These are phyloP conservation scores for Penicillium fimorum DNA, from an alignment of 495 filamentous ascomycete genomes.

Conservation along the genomic window DNA sequence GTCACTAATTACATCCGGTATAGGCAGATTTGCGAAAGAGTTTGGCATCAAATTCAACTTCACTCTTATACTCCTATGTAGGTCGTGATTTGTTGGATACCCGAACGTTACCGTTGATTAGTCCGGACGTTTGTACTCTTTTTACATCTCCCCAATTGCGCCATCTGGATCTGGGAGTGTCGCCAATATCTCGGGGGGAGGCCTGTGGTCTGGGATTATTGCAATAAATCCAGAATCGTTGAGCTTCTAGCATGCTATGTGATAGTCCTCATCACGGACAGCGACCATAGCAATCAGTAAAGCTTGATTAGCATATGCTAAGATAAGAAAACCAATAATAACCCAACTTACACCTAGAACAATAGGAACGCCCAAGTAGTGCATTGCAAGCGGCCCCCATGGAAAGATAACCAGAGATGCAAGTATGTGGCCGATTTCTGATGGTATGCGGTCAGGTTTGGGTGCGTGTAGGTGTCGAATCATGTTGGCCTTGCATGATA, in stretches of 20 bases:
- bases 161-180: no score
- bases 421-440: background rate
- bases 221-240: background rate
- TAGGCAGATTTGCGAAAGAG: background rate
- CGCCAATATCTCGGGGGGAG: no score
- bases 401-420: background rate
- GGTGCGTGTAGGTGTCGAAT: background rate
- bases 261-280: background rate
- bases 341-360: background rate
- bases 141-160: no score
- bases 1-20: background rate
- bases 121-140: no score
- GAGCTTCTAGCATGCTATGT: background rate
- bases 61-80: background rate
- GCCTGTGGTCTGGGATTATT: no score
- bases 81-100: background rate
- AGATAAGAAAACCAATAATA: no score
- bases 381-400: background rate
- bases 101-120: no score
- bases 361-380: background rate
- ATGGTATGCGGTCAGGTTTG: background rate
- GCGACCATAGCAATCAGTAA: background rate
- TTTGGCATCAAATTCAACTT: background rate
- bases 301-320: no score
- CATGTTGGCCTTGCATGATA: no score